Evolutionary conservation across 495 filamentous ascomycete species (phyloP), one percentile per base, ranked within the genome.

Genomic region (Glarea lozoyensis): DNA sequence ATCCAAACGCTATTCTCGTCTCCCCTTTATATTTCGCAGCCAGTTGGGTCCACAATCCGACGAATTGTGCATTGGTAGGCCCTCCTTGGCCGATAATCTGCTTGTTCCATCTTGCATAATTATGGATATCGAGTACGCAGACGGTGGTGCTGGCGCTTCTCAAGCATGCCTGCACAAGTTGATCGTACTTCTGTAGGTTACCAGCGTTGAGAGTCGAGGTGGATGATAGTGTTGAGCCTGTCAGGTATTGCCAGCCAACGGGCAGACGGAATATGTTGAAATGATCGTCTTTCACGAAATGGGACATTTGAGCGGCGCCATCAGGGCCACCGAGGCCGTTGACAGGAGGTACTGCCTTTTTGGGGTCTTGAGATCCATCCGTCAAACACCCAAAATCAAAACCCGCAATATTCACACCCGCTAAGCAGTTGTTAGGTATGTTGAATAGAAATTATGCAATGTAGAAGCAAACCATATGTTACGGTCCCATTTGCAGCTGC

Each of bases 41-140:
- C 7, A 82, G 50, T 52, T 76, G 67, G 3, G 49, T 54, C 78
- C 78, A 82, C 7, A 81, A 53, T 43, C 57, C 56, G 4, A 65
- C 64, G 40, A 81, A 73, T n/a, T 79, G 63, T 15, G 60, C 68
- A 51, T 78, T 67, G 5, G 65, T 68, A 2, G 75, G 70, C 2
- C 72, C 73, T 17, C 69, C 67, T 48, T 79, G 75, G 1, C 77
- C 78, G 51, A 80, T 71, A 48, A 79, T 72, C 15, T 55, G 49
- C 9, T 70, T 73, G 49, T 81, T 69, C 70, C 71, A 79, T 37
- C 75, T 64, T 0, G 74, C 76, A 57, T 75, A 36, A 18, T 32
- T 33, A 37, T 45, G 32, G 19, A 67, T 63, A 45, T 77, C 72
- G 42, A 81, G 61, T 52, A 81, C 73, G 55, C 76, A 81, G n/a